A percentile compares a stretch with the other conserved stretches of the same genome.
These are phyloP conservation scores for Endocarpon pusillum DNA, from an alignment of 495 filamentous ascomycete species.

Conservation along the genomic window DNA sequence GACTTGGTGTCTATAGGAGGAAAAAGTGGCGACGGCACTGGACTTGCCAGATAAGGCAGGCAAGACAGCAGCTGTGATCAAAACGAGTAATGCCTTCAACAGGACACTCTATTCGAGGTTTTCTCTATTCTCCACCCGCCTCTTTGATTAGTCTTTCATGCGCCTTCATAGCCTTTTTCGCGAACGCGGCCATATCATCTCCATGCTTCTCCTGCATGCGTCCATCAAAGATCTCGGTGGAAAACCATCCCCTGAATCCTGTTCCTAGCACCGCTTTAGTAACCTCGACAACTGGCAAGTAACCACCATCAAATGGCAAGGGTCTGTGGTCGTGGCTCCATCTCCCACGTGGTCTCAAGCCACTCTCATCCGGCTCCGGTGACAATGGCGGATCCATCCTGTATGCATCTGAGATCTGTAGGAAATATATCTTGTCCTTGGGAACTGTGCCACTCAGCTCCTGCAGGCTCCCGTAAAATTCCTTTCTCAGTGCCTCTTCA, in stretches of 20 bases:
- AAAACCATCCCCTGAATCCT: conserved; percentile 57
- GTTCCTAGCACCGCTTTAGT: conserved; percentile 49
- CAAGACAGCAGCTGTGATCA: too few species aligned
- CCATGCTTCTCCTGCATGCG: conserved; percentile 38
- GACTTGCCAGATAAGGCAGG: too few species aligned
- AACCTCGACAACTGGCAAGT: conserved; percentile 51
- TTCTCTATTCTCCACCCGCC: too few species aligned
- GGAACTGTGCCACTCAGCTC: conserved; percentile 40
- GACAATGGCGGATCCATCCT: conserved; percentile 35
- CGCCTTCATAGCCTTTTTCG: conserved; percentile 37
- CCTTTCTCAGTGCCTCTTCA: conserved; percentile 25
- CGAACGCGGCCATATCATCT: conserved; percentile 40
- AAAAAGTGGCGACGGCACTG: too few species aligned
- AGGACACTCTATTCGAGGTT: too few species aligned
- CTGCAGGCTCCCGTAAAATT: conserved; percentile 34
- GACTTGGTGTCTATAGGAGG: too few species aligned
- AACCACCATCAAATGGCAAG: conserved; percentile 54
- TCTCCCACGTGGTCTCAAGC: conserved; percentile 37
- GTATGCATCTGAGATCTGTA: conserved; percentile 73
- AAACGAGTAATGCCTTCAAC: too few species aligned
- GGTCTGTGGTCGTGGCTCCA: conserved; percentile 64
- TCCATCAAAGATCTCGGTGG: conserved; percentile 61
- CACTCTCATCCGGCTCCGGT: conserved; percentile 24
- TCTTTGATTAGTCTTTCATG: background rate
- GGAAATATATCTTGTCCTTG: conserved; percentile 53